Evolutionary conservation across 768 basidiomycete species (phyloP).

Genomic region (Terana coerulea): DNA sequence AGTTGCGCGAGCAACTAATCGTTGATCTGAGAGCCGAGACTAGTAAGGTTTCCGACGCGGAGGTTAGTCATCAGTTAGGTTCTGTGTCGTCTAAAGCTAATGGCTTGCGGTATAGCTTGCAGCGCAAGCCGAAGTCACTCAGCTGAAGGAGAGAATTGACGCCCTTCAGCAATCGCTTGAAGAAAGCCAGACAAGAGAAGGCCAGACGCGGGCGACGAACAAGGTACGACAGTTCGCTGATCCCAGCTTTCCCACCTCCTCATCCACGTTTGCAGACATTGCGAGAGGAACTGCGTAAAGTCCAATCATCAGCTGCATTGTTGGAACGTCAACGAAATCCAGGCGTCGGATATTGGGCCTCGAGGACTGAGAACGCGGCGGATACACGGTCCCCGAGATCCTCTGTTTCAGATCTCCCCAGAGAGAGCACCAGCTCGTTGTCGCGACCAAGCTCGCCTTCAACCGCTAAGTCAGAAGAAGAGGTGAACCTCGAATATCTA

Average conservation of each 20-base stretch:
- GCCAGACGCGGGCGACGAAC: slow-evolving; percentile 68
- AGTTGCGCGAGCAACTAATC: slow-evolving; percentile 46
- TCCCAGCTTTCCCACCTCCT: not conserved
- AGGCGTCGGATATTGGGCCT: slow-evolving; percentile 88
- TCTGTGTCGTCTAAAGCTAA: not conserved
- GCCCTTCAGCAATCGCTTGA: slow-evolving; percentile 66
- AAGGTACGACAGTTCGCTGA: slow-evolving; percentile 53
- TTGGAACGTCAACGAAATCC: slow-evolving; percentile 90
- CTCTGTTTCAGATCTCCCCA: slow-evolving; percentile 37
- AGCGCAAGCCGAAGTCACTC: slow-evolving; percentile 43
- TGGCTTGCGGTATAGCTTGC: slow-evolving; percentile 31
- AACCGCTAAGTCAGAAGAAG: slow-evolving; percentile 64
- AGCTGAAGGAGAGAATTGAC: slow-evolving; percentile 44
- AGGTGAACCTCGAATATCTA: slow-evolving; percentile 93
- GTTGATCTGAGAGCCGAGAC: slow-evolving; percentile 51
- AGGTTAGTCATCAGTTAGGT: slow-evolving; percentile 48
- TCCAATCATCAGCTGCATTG: slow-evolving; percentile 88
- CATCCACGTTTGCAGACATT: slow-evolving; percentile 50
- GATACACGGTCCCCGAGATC: slow-evolving; percentile 37
- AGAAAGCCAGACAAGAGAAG: slow-evolving; percentile 67
- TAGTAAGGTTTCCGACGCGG: slow-evolving; percentile 48
- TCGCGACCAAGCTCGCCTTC: slow-evolving; percentile 29
- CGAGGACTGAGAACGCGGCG: slow-evolving; percentile 17
- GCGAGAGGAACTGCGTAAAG: slow-evolving; percentile 91
- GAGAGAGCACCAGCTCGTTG: slow-evolving; percentile 28